Evolutionary conservation across 106 monocot species (phyloP), one percentile per base, ranked within the genome.

Genomic region (Cymbidium sinense): DNA sequence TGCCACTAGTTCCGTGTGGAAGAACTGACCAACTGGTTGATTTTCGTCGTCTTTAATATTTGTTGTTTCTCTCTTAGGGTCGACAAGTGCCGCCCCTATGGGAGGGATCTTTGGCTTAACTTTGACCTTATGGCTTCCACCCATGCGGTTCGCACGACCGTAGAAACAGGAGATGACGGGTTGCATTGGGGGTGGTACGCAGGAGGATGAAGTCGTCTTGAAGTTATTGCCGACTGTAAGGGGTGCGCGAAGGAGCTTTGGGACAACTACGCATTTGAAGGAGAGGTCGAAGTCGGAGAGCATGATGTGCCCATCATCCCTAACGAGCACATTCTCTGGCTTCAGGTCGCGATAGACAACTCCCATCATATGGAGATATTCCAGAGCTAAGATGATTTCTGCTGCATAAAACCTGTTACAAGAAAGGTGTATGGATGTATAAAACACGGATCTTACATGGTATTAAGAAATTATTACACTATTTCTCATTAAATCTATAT

Each of bases 291-390:
- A 96, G 85, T 96, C 96, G 6, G 96, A 96, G 76, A 96, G 91
- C 96, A 96, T 96, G 70, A 96, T 91, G 84, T 96, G 96, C 71
- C 96, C 96, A 77, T 96, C 96, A 25, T 84, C 91, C 30, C 96
- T 73, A 25, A 96, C 86, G 64, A 96, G 91, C 27, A 96, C 96
- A 77, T 96, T 96, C 86, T 96, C 96, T 41, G 96, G 96, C 87
- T 96, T 96, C 10, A 95, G 82, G 71, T 95, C 95, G 4, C 92
- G 31, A 87, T 95, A 95, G 10, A 95, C 82, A 20, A 96, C 87
- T 23, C 96, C 96, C 91, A 96, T 93, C 96, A 96, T 93, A 87
- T 96, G 96, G 25, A 96, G 91, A 75, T 96, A 96, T 80, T 96
- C 96, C 81, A 96, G 28, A 0, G 96, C 93, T 43, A 96, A 34